Percentiles rank a stretch among this genome's conserved stretches.
phyloP scores from a whole-genome alignment of 345 rosid species.

The Aegle marmelos region DNA sequence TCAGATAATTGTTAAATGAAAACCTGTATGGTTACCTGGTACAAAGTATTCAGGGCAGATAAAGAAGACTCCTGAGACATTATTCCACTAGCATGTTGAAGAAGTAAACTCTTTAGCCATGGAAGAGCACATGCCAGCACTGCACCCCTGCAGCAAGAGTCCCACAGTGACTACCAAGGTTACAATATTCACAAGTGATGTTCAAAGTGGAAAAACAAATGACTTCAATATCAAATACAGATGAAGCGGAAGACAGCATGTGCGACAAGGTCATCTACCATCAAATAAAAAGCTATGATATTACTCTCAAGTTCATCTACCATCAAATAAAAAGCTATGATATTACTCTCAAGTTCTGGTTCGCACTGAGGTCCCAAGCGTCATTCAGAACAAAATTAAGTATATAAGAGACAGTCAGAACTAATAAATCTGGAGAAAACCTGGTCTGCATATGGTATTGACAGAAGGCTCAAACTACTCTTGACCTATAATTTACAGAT shows the following conservation, averaged over 20 bases:
- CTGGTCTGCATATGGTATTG: background rate
- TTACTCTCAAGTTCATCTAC: background rate
- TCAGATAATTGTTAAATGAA: background rate
- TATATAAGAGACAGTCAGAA: background rate
- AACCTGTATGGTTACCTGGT: slow-evolving; percentile 51
- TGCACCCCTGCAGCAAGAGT: slow-evolving; percentile 65
- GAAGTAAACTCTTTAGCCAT: slow-evolving; percentile 78
- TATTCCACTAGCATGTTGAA: slow-evolving; percentile 79
- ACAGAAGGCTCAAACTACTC: background rate
- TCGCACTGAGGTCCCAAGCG: background rate
- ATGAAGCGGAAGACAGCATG: background rate
- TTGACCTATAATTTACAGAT: background rate
- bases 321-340: background rate
- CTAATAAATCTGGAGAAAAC: background rate
- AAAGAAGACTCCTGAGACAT: slow-evolving; percentile 85
- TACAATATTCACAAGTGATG: background rate
- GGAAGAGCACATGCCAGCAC: slow-evolving; percentile 83
- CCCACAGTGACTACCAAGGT: background rate
- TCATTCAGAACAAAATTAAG: background rate
- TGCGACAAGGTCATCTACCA: background rate
- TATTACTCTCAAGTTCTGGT: background rate
- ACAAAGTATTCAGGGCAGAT: slow-evolving; percentile 64
- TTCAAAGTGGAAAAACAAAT: background rate
- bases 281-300: background rate
- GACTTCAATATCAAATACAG: background rate